phyloP scores from a whole-genome alignment of 805 yeast species.

The Scheffersomyces coipomensis region DNA sequence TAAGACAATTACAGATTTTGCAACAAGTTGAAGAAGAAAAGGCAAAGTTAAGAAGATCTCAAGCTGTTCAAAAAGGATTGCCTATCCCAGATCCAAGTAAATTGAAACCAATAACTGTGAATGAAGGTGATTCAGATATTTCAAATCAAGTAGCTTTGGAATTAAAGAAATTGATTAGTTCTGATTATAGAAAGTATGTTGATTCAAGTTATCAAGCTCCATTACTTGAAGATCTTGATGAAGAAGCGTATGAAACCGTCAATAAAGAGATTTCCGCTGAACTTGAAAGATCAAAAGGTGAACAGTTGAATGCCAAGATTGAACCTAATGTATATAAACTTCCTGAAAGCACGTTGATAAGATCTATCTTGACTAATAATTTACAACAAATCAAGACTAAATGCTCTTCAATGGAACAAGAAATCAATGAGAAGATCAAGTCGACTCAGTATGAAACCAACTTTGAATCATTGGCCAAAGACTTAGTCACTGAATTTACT shows the following conservation, averaged over 20 bases:
- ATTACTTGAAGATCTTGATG: conserved; percentile 30
- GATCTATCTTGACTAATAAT: background rate
- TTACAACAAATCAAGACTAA: background rate
- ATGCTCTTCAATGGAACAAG: background rate
- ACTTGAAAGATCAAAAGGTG: conserved; percentile 1
- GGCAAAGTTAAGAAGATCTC: conserved; percentile 40
- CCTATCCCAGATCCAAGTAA: conserved; percentile 36
- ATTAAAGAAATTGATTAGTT: conserved; percentile 31
- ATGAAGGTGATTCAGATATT: background rate
- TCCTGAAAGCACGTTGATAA: conserved; percentile 5
- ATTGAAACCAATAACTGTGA: background rate
- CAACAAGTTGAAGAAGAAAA: conserved; percentile 25
- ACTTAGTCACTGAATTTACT: background rate
- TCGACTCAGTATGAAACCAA: background rate
- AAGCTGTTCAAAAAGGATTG: conserved; percentile 45
- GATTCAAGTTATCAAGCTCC: conserved; percentile 15
- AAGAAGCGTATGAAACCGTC: conserved; percentile 17
- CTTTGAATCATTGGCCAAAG: background rate
- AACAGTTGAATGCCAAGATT: background rate
- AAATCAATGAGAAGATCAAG: background rate
- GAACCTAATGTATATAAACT: conserved; percentile 6
- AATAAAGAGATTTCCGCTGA: conserved; percentile 13
- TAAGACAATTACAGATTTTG: conserved; percentile 19
- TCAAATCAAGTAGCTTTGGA: conserved; percentile 18
- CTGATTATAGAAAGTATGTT: conserved; percentile 37